A percentile compares a stretch with the other conserved stretches of the same genome.
Evolutionary conservation across 495 filamentous ascomycete species (phyloP).

Genomic region (Barbatosphaeria neglecta): DNA sequence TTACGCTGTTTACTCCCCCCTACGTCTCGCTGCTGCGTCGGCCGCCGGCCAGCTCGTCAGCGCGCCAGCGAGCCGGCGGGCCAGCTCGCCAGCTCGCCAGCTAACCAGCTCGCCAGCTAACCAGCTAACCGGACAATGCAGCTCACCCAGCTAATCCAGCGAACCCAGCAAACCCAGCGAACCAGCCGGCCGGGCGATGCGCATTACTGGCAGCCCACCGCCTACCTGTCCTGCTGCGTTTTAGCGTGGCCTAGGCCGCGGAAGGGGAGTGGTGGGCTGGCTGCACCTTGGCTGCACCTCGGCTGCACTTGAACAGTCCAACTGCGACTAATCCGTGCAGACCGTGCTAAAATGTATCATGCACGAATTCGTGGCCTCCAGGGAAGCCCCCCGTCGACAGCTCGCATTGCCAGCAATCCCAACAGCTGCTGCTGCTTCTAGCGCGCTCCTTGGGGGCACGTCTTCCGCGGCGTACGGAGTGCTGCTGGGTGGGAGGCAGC

Average conservation of each 20-base stretch:
- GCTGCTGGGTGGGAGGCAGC: too few relatives aligned
- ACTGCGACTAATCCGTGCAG: not conserved
- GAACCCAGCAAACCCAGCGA: too few relatives aligned
- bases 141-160: too few relatives aligned
- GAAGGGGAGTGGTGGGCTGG: not conserved
- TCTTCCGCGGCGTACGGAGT: not conserved
- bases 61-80: too few relatives aligned
- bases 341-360: too few relatives aligned
- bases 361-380: constrained; percentile 33
- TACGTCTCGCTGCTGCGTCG: too few relatives aligned
- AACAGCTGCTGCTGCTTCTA: too few relatives aligned
- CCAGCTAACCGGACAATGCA: too few relatives aligned
- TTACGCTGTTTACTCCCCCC: not conserved
- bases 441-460: not conserved
- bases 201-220: not conserved
- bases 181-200: not conserved
- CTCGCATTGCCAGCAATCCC: constrained; percentile 11
- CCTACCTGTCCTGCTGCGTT: not conserved
- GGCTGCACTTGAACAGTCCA: not conserved
- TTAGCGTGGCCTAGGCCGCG: not conserved
- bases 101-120: too few relatives aligned
- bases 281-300: too few relatives aligned
- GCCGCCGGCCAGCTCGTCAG: too few relatives aligned
- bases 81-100: too few relatives aligned
- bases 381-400: constrained; percentile 22